Base-by-base conservation (phyloP, 2,329 filamentous ascomycete genomes). In the Alternaria ethzedia region DNA sequence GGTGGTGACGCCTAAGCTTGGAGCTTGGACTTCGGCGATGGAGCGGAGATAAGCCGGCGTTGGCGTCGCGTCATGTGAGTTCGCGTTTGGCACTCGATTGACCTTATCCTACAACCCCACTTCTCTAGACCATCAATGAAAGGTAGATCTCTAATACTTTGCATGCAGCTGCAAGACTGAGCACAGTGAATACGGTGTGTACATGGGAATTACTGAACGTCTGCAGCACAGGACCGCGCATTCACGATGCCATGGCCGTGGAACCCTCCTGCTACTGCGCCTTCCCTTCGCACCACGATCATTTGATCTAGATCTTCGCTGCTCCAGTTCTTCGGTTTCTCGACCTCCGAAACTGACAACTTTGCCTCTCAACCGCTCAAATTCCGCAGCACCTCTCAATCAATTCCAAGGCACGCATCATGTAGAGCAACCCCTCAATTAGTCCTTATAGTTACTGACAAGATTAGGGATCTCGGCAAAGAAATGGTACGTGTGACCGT, bases 11-110 rank as follows among this genome's bases (percentile, higher is more conserved):
- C 56, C 56, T 50, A 32, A 55, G 50, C 56, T 59, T 26, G 56
- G 56, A 63, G 60, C 60, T 63, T 59, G 60, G 60, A 55, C 60
- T 23, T 63, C 56, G 56, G 59, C 55, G 49, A 50, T 54, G 41
- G 44, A 9, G 25, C 52, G 63, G 63, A 59, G 56, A 65, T 65
- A 51, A 12, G 52, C 46, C 60, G 63, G 56, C 49, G 41, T 45
- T 57, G 58, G 45, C 15, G 13, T 12, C 9, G 20, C 15, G 20
- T 59, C 49, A 59, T 43, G 63, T 63, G 32, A 63, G 12, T 45
- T 55, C 54, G 59, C 54, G 54, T 62, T 36, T 36, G 32, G 32
- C 20, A 36, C 44, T 13, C 32, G 25, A 43, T 21, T 55, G 44
- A 15, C 36, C 36, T 41, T 17, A 4, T 17, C 36, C 36, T 0